Base-by-base conservation (phyloP, 2,329 filamentous ascomycete genomes). In the Akanthomyces uredinophilus region DNA sequence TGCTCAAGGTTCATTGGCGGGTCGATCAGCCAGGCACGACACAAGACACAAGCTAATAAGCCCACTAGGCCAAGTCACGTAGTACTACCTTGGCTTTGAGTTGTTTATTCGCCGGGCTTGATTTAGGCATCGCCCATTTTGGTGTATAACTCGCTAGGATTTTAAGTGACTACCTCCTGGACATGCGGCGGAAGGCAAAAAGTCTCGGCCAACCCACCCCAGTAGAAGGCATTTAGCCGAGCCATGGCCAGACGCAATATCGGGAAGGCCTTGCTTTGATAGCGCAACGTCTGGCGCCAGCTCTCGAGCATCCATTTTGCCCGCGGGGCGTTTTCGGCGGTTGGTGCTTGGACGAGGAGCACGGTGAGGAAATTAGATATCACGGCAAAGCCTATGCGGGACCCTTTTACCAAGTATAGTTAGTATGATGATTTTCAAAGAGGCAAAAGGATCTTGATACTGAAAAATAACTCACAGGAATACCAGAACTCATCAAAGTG, bases 281-380 rank as follows among this genome's bases (percentile, higher is more conserved):
- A 41, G n/a, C 60, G 59, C 6, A 62, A 18, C 18, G 57, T 61
- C 24, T 63, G 54, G 7, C 64, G 58, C 64, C 64, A 65, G 32
- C 56, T 61, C 37, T 65, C 59, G 11, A 65, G 64, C 59, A 65
- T 61, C 46, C 55, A 60, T 52, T 64, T 65, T 4, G 64, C 64
- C 2, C 57, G 56, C 6, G 63, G 51, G 11, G 60, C 60, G 47
- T 64, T 65, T 32, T 65, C 63, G 5, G 55, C 54, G 4, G 53
- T 63, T 10, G 65, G 65, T 6, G 65, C 64, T 46, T 66, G 65
- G 3, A 66, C 62, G 4, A 65, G 60, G 4, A 66, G 62, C 22
- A 65, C 24, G 20, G 57, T 59, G n/a, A 66, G 59, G 53, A 66
- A 66, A 46, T 64, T 66, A 24, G 64, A 64, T 4, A 66, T 62